phyloP scores from a whole-genome alignment of 2,329 filamentous ascomycete species.

The Dryadomyces quercus-mongolicae region DNA sequence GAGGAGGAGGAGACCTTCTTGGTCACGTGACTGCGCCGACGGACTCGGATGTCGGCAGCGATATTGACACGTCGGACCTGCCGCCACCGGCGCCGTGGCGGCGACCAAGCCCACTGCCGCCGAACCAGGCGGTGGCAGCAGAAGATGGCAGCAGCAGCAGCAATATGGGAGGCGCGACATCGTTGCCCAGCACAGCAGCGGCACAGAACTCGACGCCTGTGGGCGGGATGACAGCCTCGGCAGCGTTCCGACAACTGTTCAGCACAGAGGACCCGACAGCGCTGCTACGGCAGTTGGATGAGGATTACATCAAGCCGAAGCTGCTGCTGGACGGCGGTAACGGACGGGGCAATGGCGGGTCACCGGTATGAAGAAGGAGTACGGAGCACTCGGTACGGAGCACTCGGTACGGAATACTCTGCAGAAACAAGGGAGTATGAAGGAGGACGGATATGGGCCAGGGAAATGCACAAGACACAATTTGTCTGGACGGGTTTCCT shows the following conservation, averaged over 20 bases:
- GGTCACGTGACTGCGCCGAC: slow-evolving; percentile 31
- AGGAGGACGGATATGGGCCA: no score
- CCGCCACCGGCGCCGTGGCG: slow-evolving; percentile 43
- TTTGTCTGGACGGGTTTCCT: no score
- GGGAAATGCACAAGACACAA: background rate
- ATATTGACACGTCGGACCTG: slow-evolving; percentile 55
- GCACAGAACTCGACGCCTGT: slow-evolving; percentile 3
- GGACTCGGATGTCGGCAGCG: slow-evolving; percentile 49
- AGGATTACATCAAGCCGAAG: slow-evolving; percentile 34
- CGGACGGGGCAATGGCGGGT: slow-evolving; percentile 11
- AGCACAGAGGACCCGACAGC: slow-evolving; percentile 80
- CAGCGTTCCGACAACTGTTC: slow-evolving; percentile 69
- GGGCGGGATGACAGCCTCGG: slow-evolving; percentile 52
- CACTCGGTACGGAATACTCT: no score
- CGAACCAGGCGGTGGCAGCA: slow-evolving; percentile 10
- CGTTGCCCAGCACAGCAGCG: slow-evolving; percentile 1
- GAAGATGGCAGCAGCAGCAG: background rate
- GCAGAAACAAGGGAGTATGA: no score
- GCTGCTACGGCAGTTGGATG: slow-evolving; percentile 84
- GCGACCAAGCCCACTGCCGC: slow-evolving; percentile 26
- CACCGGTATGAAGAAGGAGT: slow-evolving; percentile 7
- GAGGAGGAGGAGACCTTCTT: slow-evolving; percentile 44
- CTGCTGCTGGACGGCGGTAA: slow-evolving; percentile 15
- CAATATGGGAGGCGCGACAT: background rate
- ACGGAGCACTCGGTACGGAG: no score